Percentiles rank a stretch among this genome's conserved stretches.
Evolutionary conservation across 805 yeast species (phyloP).

Genomic region (Kodamaea laetipori): DNA sequence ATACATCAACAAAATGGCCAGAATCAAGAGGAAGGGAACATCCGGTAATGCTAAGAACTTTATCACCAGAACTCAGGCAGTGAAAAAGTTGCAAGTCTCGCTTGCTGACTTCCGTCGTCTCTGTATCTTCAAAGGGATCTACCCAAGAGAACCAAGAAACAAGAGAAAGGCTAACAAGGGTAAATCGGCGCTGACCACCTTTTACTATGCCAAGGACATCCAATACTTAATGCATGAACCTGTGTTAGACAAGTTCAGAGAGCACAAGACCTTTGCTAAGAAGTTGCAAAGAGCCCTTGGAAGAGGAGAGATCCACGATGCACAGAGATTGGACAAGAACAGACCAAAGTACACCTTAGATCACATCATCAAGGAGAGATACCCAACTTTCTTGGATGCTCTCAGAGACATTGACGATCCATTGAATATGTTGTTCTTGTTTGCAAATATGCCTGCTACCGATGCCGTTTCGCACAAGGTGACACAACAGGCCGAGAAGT

Average conservation of each 20-base stretch:
- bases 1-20: conserved; percentile 44
- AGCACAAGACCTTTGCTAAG: conserved; percentile 91
- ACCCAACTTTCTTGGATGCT: conserved; percentile 92
- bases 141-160: conserved; percentile 94
- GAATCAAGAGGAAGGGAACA: conserved; percentile 80
- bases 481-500: conserved; percentile 81
- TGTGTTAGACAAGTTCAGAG: conserved; percentile 85
- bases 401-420: conserved; percentile 94
- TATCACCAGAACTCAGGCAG: conserved; percentile 93
- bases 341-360: conserved; percentile 86
- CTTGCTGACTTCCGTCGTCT: conserved; percentile 95
- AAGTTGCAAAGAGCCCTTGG: conserved; percentile 89
- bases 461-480: conserved; percentile 76
- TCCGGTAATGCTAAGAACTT: conserved; percentile 90
- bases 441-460: conserved; percentile 94
- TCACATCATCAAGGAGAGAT: conserved; percentile 89
- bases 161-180: conserved; percentile 98
- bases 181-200: conserved; percentile 85
- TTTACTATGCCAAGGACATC: conserved; percentile 91
- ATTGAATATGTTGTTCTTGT: conserved; percentile 88
- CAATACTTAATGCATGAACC: conserved; percentile 96
- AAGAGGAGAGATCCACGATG: conserved; percentile 87
- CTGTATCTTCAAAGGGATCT: conserved; percentile 97
- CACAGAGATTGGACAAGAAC: conserved; percentile 78
- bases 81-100: conserved; percentile 86